phyloP scores from a whole-genome alignment of 2,329 filamentous ascomycete species.

The Xylariaceae sp. region DNA sequence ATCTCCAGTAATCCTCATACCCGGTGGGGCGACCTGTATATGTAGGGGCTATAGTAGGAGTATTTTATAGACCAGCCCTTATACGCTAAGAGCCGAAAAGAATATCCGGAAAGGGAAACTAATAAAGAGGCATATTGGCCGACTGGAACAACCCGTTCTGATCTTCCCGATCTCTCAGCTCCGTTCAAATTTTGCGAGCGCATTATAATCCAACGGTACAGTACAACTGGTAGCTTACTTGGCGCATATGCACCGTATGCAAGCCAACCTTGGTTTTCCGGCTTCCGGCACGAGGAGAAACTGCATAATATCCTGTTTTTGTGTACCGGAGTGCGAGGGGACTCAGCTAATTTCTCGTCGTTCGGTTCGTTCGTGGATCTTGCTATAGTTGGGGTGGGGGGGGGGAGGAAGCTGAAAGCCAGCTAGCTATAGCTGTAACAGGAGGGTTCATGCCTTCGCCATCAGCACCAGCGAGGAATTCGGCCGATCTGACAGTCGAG shows the following conservation, averaged over 20 bases:
- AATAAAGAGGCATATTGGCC: constrained; percentile 9
- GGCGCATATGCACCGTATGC: constrained; percentile 29
- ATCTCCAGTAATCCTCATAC: too few species aligned
- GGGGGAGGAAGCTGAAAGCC: not conserved
- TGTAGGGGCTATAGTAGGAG: too few species aligned
- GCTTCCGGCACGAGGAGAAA: constrained; percentile 23
- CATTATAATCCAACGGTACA: constrained; percentile 9
- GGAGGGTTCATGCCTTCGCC: not conserved
- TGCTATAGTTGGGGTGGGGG: too few species aligned
- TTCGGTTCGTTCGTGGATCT: not conserved
- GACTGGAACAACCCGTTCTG: constrained; percentile 4
- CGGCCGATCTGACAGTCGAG: constrained; percentile 20
- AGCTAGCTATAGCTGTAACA: constrained; percentile 10
- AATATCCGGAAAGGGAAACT: constrained; percentile 20
- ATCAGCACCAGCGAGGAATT: not conserved
- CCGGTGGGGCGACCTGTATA: too few species aligned
- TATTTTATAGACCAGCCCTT: too few species aligned
- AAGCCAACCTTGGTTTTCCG: constrained; percentile 26
- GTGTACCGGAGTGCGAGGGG: constrained; percentile 16
- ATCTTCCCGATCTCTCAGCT: not conserved
- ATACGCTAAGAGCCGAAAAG: constrained; percentile 1
- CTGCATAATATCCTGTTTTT: too few species aligned
- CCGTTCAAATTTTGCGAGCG: constrained; percentile 5
- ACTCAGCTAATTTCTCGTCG: constrained; percentile 8
- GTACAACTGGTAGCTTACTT: constrained; percentile 18